A percentile compares a stretch with the other conserved stretches of the same genome.
phyloP scores from a whole-genome alignment of 768 basidiomycete species.

The Auriculariales sp. region DNA sequence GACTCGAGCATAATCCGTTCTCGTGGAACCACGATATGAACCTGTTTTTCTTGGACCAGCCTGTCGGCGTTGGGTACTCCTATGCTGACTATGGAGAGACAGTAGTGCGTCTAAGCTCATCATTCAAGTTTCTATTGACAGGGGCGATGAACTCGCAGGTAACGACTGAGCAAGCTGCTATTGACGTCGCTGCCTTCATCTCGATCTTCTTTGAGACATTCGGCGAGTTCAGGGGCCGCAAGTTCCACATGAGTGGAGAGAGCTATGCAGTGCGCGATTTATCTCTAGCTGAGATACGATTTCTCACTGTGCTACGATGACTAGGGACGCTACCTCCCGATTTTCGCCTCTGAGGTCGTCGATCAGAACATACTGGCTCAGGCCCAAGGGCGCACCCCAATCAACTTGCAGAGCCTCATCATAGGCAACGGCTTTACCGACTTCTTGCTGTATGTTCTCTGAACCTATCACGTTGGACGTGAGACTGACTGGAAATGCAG shows the following conservation, averaged over 20 bases:
- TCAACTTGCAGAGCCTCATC: constrained; percentile 60
- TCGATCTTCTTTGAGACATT: constrained; percentile 66
- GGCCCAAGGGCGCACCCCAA: constrained; percentile 30
- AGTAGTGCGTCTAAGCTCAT: constrained; percentile 2
- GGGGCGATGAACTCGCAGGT: not conserved
- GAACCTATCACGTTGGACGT: not conserved
- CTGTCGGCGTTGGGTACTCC: constrained; percentile 32
- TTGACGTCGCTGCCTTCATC: constrained; percentile 57
- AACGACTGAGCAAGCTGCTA: constrained; percentile 51
- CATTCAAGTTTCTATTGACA: not conserved
- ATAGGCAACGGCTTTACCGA: constrained; percentile 29
- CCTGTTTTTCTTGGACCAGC: constrained; percentile 19
- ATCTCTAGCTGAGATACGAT: not conserved
- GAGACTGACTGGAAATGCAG: constrained; percentile 1
- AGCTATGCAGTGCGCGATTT: constrained; percentile 41
- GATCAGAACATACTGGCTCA: constrained; percentile 50
- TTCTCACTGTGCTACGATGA: not conserved
- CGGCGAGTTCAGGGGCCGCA: constrained; percentile 48
- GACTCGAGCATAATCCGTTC: constrained; percentile 19
- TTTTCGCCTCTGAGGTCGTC: constrained; percentile 63
- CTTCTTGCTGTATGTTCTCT: not conserved
- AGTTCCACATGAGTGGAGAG: constrained; percentile 48
- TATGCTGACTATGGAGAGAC: constrained; percentile 21
- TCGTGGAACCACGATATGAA: constrained; percentile 29
- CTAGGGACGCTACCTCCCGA: constrained; percentile 55